Evolutionary conservation across 768 basidiomycete species (phyloP).

Genomic region (Leccinum disarticulatum): DNA sequence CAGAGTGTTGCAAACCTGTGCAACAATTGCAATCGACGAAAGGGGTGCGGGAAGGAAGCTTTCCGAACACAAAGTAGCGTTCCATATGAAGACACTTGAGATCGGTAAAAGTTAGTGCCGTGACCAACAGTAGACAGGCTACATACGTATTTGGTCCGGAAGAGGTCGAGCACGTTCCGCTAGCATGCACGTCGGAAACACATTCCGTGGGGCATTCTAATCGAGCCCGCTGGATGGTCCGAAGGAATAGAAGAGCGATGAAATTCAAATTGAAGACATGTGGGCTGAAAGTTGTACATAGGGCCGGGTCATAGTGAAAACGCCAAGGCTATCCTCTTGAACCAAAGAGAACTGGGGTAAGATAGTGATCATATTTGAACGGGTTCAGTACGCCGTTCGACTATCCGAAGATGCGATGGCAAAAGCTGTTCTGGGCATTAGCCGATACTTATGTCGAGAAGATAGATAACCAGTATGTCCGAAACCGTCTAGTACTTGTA

Average conservation of each 20-base stretch:
- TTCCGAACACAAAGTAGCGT: neutral
- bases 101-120: slow-evolving; percentile 2
- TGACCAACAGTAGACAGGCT: slow-evolving; percentile 2
- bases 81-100: neutral
- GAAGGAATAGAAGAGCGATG: neutral
- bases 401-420: slow-evolving; percentile 5
- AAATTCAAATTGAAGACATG: slow-evolving; percentile 13
- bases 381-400: neutral
- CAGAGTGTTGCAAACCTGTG: neutral
- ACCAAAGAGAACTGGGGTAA: neutral
- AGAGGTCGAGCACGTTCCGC: neutral
- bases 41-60: slow-evolving; percentile 2
- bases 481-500: slow-evolving; percentile 1
- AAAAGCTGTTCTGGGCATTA: slow-evolving; percentile 3
- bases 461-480: neutral
- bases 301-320: neutral
- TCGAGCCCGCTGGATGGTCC: neutral
- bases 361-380: neutral
- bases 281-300: neutral
- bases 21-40: neutral
- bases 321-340: neutral
- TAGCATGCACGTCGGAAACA: slow-evolving; percentile 4
- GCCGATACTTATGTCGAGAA: neutral
- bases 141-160: neutral
- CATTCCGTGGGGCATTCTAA: neutral